Conservation (phyloP, 352 stramenopile species). For the Phytophthora crassamura region DNA sequence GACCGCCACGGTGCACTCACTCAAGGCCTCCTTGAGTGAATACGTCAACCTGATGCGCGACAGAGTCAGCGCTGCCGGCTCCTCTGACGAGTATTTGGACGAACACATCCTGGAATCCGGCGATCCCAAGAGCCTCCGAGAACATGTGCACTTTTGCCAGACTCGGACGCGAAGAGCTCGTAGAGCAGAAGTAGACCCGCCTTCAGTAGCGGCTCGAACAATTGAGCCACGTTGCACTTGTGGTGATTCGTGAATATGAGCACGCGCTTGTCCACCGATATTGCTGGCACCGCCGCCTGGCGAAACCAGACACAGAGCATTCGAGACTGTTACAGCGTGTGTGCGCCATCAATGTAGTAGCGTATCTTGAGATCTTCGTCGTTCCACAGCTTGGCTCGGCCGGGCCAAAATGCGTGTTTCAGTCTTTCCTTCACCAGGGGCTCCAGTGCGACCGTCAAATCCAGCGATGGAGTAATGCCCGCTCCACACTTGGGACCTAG, state of each 20-base stretch:
- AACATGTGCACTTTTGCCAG: slow-evolving; percentile 74
- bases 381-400: too few relatives aligned
- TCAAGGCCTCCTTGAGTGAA: slow-evolving; percentile 39
- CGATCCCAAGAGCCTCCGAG: slow-evolving; percentile 59
- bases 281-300: slow-evolving; percentile 27
- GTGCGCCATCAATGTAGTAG: slow-evolving; percentile 90
- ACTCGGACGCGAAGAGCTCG: slow-evolving; percentile 64
- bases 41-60: slow-evolving; percentile 57
- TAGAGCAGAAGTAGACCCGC: slow-evolving; percentile 81
- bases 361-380: slow-evolving; percentile 40
- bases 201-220: slow-evolving; percentile 67
- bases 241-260: slow-evolving; percentile 88
- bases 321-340: slow-evolving; percentile 86
- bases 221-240: slow-evolving; percentile 76
- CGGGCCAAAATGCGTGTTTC: slow-evolving; percentile 77
- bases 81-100: slow-evolving; percentile 47
- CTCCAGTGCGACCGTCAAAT: slow-evolving; percentile 45
- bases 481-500: slow-evolving; percentile 33
- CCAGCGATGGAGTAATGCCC: slow-evolving; percentile 18
- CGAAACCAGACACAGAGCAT: slow-evolving; percentile 86
- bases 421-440: slow-evolving; percentile 57
- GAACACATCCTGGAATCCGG: slow-evolving; percentile 46
- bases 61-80: slow-evolving; percentile 55
- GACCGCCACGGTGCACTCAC: slow-evolving; percentile 43
- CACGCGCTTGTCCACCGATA: slow-evolving; percentile 39